Conservation (phyloP, 2,329 filamentous ascomycete genomes). For the Phoma sp. region DNA sequence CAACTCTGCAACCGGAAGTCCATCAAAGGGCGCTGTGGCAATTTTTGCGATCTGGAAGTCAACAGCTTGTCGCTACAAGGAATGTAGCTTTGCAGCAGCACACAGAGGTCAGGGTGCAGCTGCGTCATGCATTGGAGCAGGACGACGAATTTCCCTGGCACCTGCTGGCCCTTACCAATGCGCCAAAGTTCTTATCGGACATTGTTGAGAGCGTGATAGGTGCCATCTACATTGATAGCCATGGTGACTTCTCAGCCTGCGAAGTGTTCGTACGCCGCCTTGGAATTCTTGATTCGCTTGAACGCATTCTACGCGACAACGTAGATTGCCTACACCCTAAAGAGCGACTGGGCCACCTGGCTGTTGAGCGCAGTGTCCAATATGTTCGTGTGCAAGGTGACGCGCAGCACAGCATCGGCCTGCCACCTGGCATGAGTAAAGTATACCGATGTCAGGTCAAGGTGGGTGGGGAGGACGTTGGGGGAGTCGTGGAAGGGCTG, state of each 20-base stretch:
- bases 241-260: slow-evolving; percentile 54
- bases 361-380: slow-evolving; percentile 58
- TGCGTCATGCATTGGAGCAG: slow-evolving; percentile 59
- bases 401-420: neutral
- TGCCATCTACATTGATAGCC: slow-evolving; percentile 80
- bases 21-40: slow-evolving; percentile 64
- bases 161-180: slow-evolving; percentile 64
- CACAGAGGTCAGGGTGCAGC: slow-evolving; percentile 53
- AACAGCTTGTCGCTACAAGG: slow-evolving; percentile 58
- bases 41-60: slow-evolving; percentile 68
- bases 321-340: slow-evolving; percentile 68
- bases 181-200: slow-evolving; percentile 38
- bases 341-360: slow-evolving; percentile 69
- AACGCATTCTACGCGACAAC: slow-evolving; percentile 61
- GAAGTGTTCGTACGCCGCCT: slow-evolving; percentile 65
- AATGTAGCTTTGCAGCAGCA: slow-evolving; percentile 56
- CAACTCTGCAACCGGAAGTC: slow-evolving; percentile 37
- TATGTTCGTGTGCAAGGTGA: slow-evolving; percentile 54
- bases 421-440: slow-evolving; percentile 5
- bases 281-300: slow-evolving; percentile 70
- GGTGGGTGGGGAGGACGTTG: slow-evolving; percentile 44
- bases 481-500: slow-evolving; percentile 39
- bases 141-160: slow-evolving; percentile 76
- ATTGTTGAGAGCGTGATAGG: slow-evolving; percentile 81
- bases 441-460: slow-evolving; percentile 43